Percentiles rank a stretch among this genome's conserved stretches.
These are phyloP conservation scores for Crucibulum laeve DNA, from an alignment of 768 basidiomycete genomes.

Conservation along the genomic window DNA sequence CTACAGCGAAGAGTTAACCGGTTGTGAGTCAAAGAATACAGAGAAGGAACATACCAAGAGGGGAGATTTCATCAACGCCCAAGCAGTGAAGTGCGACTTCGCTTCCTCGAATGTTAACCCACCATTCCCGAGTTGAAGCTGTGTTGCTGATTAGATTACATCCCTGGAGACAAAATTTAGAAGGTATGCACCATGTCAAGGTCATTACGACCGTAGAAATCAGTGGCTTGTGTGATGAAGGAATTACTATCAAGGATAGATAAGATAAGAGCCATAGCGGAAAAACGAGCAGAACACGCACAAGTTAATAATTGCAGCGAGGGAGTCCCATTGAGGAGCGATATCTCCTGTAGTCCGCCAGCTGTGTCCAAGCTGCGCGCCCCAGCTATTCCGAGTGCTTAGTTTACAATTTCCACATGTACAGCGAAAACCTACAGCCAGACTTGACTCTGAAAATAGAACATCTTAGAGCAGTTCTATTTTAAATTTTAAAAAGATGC, in stretches of 20 bases:
- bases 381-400: slow-evolving; percentile 34
- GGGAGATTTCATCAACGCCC: slow-evolving; percentile 66
- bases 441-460: slow-evolving; percentile 40
- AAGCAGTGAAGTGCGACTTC: slow-evolving; percentile 69
- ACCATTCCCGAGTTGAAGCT: slow-evolving; percentile 68
- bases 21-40: background rate
- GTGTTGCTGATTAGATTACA: background rate
- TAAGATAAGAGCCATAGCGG: background rate
- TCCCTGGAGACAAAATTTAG: background rate
- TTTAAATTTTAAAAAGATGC: slow-evolving; percentile 7
- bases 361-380: slow-evolving; percentile 54
- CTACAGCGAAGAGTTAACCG: slow-evolving; percentile 11
- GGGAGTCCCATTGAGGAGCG: slow-evolving; percentile 46
- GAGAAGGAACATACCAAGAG: slow-evolving; percentile 32
- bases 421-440: slow-evolving; percentile 34
- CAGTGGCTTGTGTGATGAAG: slow-evolving; percentile 58
- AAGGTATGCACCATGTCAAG: slow-evolving; percentile 52
- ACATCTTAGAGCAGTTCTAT: background rate
- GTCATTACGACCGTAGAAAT: slow-evolving; percentile 66
- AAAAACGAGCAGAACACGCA: slow-evolving; percentile 17
- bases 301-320: slow-evolving; percentile 58
- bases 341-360: slow-evolving; percentile 64
- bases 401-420: too few relatives aligned
- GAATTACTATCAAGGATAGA: slow-evolving; percentile 43
- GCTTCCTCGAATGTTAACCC: slow-evolving; percentile 55